These are phyloP conservation scores for Paracamarosporium sp. DNA, from an alignment of 2,329 filamentous ascomycete genomes.

Conservation along the genomic window DNA sequence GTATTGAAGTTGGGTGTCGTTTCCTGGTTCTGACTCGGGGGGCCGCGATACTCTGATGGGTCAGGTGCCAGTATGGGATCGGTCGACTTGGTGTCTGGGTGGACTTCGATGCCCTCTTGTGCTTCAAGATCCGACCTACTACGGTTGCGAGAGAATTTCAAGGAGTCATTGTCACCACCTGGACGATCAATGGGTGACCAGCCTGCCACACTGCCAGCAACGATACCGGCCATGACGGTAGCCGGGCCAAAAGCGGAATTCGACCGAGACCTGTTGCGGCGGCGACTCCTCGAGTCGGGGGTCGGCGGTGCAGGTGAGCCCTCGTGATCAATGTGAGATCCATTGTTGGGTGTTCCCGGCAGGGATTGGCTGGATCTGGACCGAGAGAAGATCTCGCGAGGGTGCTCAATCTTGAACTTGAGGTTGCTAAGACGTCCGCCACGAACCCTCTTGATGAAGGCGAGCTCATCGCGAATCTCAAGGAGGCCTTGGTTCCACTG, in stretches of 20 bases:
- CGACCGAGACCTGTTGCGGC: constrained; percentile 69
- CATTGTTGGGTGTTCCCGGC: constrained; percentile 69
- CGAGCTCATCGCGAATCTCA: constrained; percentile 80
- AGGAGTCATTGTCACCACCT: constrained; percentile 49
- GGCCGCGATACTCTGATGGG: constrained; percentile 46
- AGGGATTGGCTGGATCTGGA: constrained; percentile 68
- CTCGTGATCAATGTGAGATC: constrained; percentile 42
- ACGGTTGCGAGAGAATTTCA: constrained; percentile 44
- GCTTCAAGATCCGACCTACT: constrained; percentile 50
- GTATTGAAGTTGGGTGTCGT: constrained; percentile 53
- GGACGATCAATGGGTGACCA: constrained; percentile 74
- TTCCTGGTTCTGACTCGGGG: constrained; percentile 52
- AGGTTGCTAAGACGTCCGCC: constrained; percentile 83
- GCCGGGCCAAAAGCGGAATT: constrained; percentile 77
- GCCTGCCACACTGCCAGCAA: constrained; percentile 77
- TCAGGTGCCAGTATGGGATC: constrained; percentile 56
- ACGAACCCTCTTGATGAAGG: constrained; percentile 80
- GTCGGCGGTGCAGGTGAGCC: constrained; percentile 55
- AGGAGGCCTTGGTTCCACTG: constrained; percentile 74
- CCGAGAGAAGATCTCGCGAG: constrained; percentile 72
- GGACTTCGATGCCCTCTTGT: constrained; percentile 54
- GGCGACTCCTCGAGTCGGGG: constrained; percentile 64
- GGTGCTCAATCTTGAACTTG: constrained; percentile 78
- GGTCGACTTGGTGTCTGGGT: constrained; percentile 56
- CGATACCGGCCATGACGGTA: constrained; percentile 82